Percentiles rank a stretch among this genome's conserved stretches.
Conservation (phyloP, 139 green algal genomes). For the Coccomyxa sp. region DNA sequence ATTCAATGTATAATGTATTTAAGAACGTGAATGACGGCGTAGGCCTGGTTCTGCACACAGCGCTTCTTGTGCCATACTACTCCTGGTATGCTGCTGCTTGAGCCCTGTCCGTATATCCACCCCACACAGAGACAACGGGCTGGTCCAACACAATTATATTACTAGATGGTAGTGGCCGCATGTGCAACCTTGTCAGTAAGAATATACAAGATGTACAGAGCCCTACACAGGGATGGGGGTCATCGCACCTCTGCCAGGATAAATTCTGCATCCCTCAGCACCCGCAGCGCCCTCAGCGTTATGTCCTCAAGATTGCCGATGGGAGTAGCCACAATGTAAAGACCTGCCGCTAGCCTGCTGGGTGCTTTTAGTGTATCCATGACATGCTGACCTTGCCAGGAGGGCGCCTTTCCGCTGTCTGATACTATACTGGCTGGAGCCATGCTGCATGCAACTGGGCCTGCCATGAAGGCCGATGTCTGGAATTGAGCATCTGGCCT, state of each 20-base stretch:
- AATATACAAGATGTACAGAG: too few relatives aligned
- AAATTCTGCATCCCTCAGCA: constrained; percentile 48
- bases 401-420: too few relatives aligned
- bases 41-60: constrained; percentile 72
- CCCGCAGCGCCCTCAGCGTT: constrained; percentile 62
- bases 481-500: too few relatives aligned
- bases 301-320: constrained; percentile 88
- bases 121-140: not conserved
- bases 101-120: not conserved
- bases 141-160: not conserved
- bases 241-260: constrained; percentile 61
- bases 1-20: too few relatives aligned
- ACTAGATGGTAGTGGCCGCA: too few relatives aligned
- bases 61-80: constrained; percentile 84
- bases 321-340: constrained; percentile 78
- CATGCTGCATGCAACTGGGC: too few relatives aligned
- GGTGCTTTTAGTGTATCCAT: not conserved
- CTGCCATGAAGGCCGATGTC: too few relatives aligned
- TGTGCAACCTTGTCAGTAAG: too few relatives aligned
- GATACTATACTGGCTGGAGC: too few relatives aligned
- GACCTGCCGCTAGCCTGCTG: constrained; percentile 18
- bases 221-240: too few relatives aligned
- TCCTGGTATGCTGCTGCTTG: constrained; percentile 46
- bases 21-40: constrained; percentile 71
- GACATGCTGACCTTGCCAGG: not conserved